Percentiles rank a stretch among this genome's conserved stretches.
phyloP scores from a whole-genome alignment of 805 yeast genomes.

The Candida rishiriensis region DNA sequence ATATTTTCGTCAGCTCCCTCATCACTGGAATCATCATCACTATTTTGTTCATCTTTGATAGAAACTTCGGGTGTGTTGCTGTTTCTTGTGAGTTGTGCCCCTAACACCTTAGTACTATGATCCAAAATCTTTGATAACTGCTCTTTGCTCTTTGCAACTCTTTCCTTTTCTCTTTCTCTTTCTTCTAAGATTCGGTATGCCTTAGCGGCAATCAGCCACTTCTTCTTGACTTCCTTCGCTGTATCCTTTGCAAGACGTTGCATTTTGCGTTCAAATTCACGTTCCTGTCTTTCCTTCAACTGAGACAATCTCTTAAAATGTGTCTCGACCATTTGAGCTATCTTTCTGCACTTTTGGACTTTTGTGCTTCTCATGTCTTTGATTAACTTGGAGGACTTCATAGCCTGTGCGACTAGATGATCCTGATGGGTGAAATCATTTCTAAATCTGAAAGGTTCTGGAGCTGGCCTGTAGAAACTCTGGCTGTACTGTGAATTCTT shows the following conservation, averaged over 20 bases:
- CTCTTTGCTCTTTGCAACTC: constrained; percentile 77
- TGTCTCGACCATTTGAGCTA: constrained; percentile 77
- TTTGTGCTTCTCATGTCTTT: constrained; percentile 61
- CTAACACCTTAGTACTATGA: constrained; percentile 84
- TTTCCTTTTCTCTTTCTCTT: constrained; percentile 73
- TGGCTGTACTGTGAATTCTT: constrained; percentile 27
- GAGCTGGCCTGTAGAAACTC: constrained; percentile 30
- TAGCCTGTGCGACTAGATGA: constrained; percentile 71
- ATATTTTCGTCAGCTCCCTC: constrained; percentile 19
- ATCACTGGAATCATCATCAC: constrained; percentile 1
- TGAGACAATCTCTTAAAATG: constrained; percentile 85
- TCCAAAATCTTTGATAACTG: constrained; percentile 85
- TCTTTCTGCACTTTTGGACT: constrained; percentile 61
- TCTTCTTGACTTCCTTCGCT: constrained; percentile 77
- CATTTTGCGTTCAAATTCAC: constrained; percentile 69
- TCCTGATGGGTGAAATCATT: constrained; percentile 56
- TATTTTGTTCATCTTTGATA: constrained; percentile 5
- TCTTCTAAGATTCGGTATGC: constrained; percentile 71
- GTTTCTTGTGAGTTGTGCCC: constrained; percentile 64
- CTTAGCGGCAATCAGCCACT: constrained; percentile 88
- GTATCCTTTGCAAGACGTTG: constrained; percentile 73
- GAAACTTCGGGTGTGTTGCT: constrained; percentile 27
- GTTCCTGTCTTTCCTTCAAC: constrained; percentile 76
- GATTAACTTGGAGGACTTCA: constrained; percentile 63
- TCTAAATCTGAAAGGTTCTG: constrained; percentile 36